Evolutionary conservation across 2,329 filamentous ascomycete species (phyloP).

Genomic region (Cladorrhinum sp.): DNA sequence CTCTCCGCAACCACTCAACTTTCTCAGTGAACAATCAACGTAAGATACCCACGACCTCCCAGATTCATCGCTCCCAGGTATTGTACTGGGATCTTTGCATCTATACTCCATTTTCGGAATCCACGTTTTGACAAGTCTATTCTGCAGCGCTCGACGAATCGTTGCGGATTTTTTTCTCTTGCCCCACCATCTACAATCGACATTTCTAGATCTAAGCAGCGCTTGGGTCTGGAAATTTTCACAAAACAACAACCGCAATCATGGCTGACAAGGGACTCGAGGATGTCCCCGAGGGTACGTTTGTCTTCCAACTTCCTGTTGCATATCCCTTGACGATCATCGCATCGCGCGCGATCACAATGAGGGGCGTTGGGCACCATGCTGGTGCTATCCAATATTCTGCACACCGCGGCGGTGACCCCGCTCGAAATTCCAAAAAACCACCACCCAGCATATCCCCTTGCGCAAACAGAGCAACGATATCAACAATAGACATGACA

Average conservation of each 20-base stretch:
- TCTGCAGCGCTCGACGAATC: constrained; percentile 33
- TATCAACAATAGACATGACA: neutral
- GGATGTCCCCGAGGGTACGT: constrained; percentile 92
- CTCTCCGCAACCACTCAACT: constrained; percentile 22
- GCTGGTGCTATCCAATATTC: neutral
- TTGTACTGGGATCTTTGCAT: constrained; percentile 47
- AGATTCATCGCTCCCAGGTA: constrained; percentile 38
- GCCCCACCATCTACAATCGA: constrained; percentile 38
- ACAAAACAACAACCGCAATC: constrained; percentile 66
- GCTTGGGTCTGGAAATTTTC: constrained; percentile 71
- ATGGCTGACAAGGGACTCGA: constrained; percentile 99
- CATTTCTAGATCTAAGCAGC: constrained; percentile 68
- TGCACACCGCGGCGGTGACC: constrained; percentile 11
- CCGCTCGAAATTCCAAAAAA: constrained; percentile 1
- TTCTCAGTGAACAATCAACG: constrained; percentile 17
- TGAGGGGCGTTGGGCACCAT: constrained; percentile 6
- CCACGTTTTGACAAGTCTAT: constrained; percentile 21
- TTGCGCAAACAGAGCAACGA: constrained; percentile 2
- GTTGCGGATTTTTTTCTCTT: constrained; percentile 36
- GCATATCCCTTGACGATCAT: neutral
- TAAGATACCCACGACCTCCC: constrained; percentile 39
- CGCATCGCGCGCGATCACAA: constrained; percentile 11
- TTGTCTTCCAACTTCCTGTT: neutral
- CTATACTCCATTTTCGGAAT: constrained; percentile 46
- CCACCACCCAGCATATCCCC: constrained; percentile 9